Evolutionary conservation across 2,329 filamentous ascomycete species (phyloP), one percentile per base, ranked within the genome.

Genomic region (Colletotrichum limetticola): DNA sequence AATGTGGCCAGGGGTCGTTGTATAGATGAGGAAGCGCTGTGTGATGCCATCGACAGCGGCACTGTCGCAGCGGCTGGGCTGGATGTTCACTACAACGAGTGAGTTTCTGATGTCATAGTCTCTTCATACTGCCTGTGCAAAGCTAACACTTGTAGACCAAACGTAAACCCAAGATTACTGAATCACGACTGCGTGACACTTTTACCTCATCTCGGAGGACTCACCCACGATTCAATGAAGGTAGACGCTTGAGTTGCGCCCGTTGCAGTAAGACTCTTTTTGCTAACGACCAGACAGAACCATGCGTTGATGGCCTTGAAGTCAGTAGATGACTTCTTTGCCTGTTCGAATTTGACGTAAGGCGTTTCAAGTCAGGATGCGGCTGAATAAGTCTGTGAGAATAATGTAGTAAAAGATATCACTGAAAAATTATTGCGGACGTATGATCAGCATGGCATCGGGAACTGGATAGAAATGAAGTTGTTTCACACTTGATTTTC

Each of bases 1-100:
- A 77, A 77, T 16, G 68, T 77, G 2, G 75, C 75, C 1, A 74
- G 76, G 42, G 75, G 76, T 11, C 75, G 66, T 37, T 76, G 76
- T 65, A 65, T 77, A 3, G 75, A 77, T 30, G 76, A 77, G 35
- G 75, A 76, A 1, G 76, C 76, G 1, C 24, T 77, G 24, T 49
- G 76, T 9, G 72, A 76, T 24, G 75, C 74, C 12, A 63, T 77
- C 2, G 75, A 75, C 4, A 56, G 16, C 24, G 75, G 76, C 2
- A 61, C 35, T 1, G 63, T 77, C 0, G 55, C 75, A 1, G 61
- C 74, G 1, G 75, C 71, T 3, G 76, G 76, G 1, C 65, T 77
- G 14, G 76, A 77, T 59, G 76, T 77, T 5, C 72, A 76, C 14
- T 68, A 72, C 5, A 66, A 77, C 24, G 76, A 77, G 67, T 71